Evolutionary conservation across 1,139 yeast genomes (phyloP).

Genomic region (Suhomyces maxii): DNA sequence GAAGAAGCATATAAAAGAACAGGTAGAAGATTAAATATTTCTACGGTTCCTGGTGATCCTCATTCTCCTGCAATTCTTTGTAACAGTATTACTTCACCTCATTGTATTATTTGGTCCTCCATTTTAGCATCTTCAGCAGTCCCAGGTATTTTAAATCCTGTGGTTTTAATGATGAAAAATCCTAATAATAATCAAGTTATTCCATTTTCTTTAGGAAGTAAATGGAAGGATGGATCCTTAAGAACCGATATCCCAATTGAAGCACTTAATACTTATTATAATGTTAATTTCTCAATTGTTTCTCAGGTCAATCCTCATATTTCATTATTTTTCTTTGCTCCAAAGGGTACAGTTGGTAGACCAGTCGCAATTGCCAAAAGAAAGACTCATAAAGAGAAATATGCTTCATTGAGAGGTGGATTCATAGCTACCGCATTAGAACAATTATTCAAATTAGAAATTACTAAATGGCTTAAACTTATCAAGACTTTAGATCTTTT

Average conservation of each 20-base stretch:
- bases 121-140: slow-evolving; percentile 79
- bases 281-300: slow-evolving; percentile 73
- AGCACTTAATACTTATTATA: slow-evolving; percentile 71
- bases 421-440: slow-evolving; percentile 73
- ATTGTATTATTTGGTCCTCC: slow-evolving; percentile 82
- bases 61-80: slow-evolving; percentile 80
- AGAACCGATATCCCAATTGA: slow-evolving; percentile 73
- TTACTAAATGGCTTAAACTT: slow-evolving; percentile 72
- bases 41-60: slow-evolving; percentile 81
- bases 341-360: slow-evolving; percentile 78
- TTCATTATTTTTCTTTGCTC: slow-evolving; percentile 72
- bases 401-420: slow-evolving; percentile 66
- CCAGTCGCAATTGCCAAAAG: slow-evolving; percentile 64
- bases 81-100: slow-evolving; percentile 75
- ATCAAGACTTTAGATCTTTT: slow-evolving; percentile 64
- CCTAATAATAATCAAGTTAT: slow-evolving; percentile 42
- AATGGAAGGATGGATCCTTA: slow-evolving; percentile 75
- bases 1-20: slow-evolving; percentile 68
- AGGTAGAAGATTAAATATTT: slow-evolving; percentile 68
- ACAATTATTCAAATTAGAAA: slow-evolving; percentile 68
- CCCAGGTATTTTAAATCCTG: slow-evolving; percentile 83
- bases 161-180: slow-evolving; percentile 72
- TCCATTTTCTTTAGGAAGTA: slow-evolving; percentile 73
- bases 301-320: slow-evolving; percentile 86
- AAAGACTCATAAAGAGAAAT: slow-evolving; percentile 38